Conservation (phyloP, 2,329 filamentous ascomycete species). For the Claviceps sp. region DNA sequence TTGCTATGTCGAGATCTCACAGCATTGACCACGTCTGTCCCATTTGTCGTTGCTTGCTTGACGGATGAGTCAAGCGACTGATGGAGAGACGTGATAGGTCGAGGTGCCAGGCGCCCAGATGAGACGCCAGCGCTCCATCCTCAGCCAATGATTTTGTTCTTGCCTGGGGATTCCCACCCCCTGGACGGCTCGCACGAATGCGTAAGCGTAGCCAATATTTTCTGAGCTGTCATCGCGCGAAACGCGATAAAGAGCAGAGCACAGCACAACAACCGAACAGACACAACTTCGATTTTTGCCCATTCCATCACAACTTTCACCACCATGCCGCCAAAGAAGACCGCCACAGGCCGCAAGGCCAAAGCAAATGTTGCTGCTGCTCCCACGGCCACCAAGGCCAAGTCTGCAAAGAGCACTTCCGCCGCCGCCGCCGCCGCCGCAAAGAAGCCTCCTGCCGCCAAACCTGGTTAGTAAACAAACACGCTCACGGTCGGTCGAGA, state of each 20-base stretch:
- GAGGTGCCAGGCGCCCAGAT: not conserved
- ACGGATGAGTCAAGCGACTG: no score
- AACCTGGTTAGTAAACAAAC: constrained; percentile 5
- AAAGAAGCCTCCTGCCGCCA: constrained; percentile 3
- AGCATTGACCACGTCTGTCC: no score
- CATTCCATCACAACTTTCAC: not conserved
- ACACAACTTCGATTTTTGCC: not conserved
- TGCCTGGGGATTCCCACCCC: no score
- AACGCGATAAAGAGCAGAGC: not conserved
- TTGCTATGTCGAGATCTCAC: no score
- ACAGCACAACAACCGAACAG: not conserved
- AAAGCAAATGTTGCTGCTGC: not conserved
- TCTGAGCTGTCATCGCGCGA: not conserved
- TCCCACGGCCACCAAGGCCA: constrained; percentile 1
- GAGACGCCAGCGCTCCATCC: not conserved
- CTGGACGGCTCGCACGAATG: no score
- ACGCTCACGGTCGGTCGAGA: not conserved
- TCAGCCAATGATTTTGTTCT: no score
- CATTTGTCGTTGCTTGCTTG: no score
- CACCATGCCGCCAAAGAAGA: constrained; percentile 6
- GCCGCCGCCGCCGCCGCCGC: not conserved
- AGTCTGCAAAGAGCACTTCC: constrained; percentile 1
- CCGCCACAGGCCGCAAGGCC: constrained; percentile 1
- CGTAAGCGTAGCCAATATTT: no score
- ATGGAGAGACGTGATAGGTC: not conserved